Conservation (phyloP, 495 filamentous ascomycete genomes). For the Talaromyces adpressus region DNA sequence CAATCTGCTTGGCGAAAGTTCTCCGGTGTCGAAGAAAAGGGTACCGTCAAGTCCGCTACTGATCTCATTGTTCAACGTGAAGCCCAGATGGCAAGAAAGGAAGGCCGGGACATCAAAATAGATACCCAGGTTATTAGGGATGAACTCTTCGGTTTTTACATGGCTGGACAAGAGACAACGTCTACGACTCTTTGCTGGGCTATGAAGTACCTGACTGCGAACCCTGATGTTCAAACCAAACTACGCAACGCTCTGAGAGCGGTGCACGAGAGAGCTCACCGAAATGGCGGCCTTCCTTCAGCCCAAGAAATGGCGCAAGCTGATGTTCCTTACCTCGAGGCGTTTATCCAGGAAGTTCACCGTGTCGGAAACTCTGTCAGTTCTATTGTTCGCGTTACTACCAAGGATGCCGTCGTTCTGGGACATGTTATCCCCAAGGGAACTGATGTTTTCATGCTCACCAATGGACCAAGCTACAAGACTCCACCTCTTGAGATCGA, state of each 20-base stretch:
- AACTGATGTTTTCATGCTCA: slow-evolving; percentile 13
- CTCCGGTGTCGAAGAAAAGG: slow-evolving; percentile 18
- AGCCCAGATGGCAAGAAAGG: slow-evolving; percentile 13
- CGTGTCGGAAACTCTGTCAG: slow-evolving; percentile 15
- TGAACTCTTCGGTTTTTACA: slow-evolving; percentile 1
- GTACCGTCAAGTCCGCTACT: slow-evolving; percentile 26
- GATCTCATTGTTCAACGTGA: slow-evolving; percentile 23
- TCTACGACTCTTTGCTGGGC: slow-evolving; percentile 20
- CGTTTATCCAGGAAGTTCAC: slow-evolving; percentile 27
- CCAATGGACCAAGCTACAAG: neutral
- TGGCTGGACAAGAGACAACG: slow-evolving; percentile 12
- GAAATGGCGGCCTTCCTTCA: neutral
- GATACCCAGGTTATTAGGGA: neutral
- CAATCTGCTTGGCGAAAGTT: slow-evolving; percentile 25
- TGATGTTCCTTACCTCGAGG: slow-evolving; percentile 28
- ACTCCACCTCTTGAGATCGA: neutral
- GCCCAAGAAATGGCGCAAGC: too few species aligned
- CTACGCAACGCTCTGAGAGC: slow-evolving; percentile 17
- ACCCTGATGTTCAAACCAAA: slow-evolving; percentile 19
- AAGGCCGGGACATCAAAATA: neutral
- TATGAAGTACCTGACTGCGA: slow-evolving; percentile 24
- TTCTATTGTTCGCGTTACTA: slow-evolving; percentile 15
- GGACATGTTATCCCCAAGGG: slow-evolving; percentile 19
- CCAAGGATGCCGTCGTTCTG: slow-evolving; percentile 20
- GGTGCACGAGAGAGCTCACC: slow-evolving; percentile 10